Base-by-base conservation (phyloP, 805 yeast species). In the Nakazawaea siamensis region DNA sequence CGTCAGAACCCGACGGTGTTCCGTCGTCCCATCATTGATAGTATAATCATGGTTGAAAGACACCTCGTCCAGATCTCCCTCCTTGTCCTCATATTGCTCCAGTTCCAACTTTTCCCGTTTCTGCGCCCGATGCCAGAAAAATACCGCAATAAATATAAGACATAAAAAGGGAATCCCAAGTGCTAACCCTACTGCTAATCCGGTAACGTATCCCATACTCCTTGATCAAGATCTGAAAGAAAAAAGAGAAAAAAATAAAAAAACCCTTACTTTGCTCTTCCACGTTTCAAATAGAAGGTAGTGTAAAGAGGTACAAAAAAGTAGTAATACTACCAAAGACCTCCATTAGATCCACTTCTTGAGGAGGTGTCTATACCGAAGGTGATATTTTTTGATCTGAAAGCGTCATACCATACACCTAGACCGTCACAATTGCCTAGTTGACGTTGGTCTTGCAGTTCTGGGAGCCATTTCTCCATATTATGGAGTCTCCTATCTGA, bases 401-500 rank as follows among this genome's bases (percentile, higher is more conserved):
- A 35, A 14, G 26, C 38, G 13, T 30, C 18, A 23, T 30, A 35
- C 31, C 34, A 35, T 4, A 19, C 29, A 14, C 25, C 15, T 5
- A 26, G 16, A n/a, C 5, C 14, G 5, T 38, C 43, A 44, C 80
- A 73, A 2, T 64, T 65, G 12, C 66, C 52, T 2, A 50, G 33
- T 33, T 66, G 75, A 35, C 60, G 49, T 23, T 68, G 51, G 11
- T 46, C 56, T 25, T 67, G 66, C 29, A 80, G 72, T 33, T 67
- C 68, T 0, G 80, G 79, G 55, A 78, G 51, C 90, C 95, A 84
- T 29, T 63, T 51, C 14, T 56, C 46, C 58, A 92, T 80, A 42
- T 82, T 80, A 19, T 64, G 58, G 18, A 83, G 77, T 51, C 98
- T 71, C 38, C 69, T 71, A n/a, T 59, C 60, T 14, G 86, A 80